Conservation (phyloP, 257 asterid species). For the Fraxinus pennsylvanica region DNA sequence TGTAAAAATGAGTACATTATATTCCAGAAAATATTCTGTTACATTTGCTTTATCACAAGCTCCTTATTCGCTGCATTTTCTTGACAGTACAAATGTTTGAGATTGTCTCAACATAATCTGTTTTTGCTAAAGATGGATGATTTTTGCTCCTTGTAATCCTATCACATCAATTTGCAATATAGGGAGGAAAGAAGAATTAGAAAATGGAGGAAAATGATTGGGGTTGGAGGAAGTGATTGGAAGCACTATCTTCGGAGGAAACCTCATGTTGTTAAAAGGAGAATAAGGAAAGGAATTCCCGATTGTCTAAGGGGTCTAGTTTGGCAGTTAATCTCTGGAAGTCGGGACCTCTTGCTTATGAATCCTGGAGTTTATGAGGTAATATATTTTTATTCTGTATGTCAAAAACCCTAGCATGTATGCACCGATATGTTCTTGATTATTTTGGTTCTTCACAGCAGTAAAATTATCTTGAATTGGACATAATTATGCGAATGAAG, state of each 20-base stretch:
- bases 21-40: slow-evolving; percentile 2
- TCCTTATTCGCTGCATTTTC: slow-evolving; percentile 2
- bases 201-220: slow-evolving; percentile 99
- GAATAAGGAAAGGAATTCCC: slow-evolving; percentile 97
- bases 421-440: background rate
- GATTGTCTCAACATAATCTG: background rate
- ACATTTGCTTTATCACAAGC: slow-evolving; percentile 13
- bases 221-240: slow-evolving; percentile 99
- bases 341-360: slow-evolving; percentile 96
- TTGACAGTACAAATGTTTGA: slow-evolving; percentile 13
- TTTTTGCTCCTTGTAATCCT: slow-evolving; percentile 18
- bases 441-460: slow-evolving; percentile 6
- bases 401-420: slow-evolving; percentile 6
- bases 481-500: background rate
- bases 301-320: slow-evolving; percentile 98
- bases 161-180: slow-evolving; percentile 24
- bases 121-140: background rate
- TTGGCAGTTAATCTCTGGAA: slow-evolving; percentile 97
- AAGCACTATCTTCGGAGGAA: slow-evolving; percentile 91
- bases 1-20: slow-evolving; percentile 16
- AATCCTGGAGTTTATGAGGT: slow-evolving; percentile 99
- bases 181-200: slow-evolving; percentile 92
- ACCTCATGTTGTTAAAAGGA: slow-evolving; percentile 90
- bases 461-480: background rate
- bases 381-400: slow-evolving; percentile 14